Percentiles rank a stretch among this genome's conserved stretches.
Evolutionary conservation across 1,284 basidiomycete genomes (phyloP).

Genomic region (Abortiporus biennis): DNA sequence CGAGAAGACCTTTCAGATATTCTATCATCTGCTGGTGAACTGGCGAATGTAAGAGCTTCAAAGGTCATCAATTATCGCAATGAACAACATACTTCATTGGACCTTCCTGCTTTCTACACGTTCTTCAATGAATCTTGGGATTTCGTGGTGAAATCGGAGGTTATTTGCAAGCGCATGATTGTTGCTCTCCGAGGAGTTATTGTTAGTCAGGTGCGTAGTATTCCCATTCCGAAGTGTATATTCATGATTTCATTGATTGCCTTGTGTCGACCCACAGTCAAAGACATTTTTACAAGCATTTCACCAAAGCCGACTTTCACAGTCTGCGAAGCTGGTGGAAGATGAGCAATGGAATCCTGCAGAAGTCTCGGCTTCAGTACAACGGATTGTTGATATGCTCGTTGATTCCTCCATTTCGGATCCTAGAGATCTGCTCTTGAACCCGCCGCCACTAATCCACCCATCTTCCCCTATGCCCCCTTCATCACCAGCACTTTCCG

Average conservation of each 20-base stretch:
- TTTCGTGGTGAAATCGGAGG: conserved; percentile 86
- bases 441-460: conserved; percentile 20
- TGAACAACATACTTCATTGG: conserved; percentile 73
- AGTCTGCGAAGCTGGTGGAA: conserved; percentile 86
- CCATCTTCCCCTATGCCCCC: conserved; percentile 14
- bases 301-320: conserved; percentile 79
- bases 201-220: conserved; percentile 61
- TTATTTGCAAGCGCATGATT: conserved; percentile 84
- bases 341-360: conserved; percentile 85
- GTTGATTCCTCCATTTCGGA: conserved; percentile 82
- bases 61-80: conserved; percentile 73
- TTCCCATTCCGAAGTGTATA: conserved; percentile 5
- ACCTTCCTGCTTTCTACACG: conserved; percentile 70
- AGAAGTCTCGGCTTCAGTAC: conserved; percentile 65
- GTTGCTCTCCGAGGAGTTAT: conserved; percentile 83
- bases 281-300: conserved; percentile 84
- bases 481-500: conserved; percentile 18
- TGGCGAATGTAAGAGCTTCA: conserved; percentile 77
- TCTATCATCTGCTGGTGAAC: conserved; percentile 75
- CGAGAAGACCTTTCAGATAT: conserved; percentile 66
- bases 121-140: conserved; percentile 85
- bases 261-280: conserved; percentile 43
- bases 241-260: not conserved
- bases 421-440: conserved; percentile 54
- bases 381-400: conserved; percentile 69